Base-by-base conservation (phyloP, 441 rosid genomes). In the Croton laevigatus region DNA sequence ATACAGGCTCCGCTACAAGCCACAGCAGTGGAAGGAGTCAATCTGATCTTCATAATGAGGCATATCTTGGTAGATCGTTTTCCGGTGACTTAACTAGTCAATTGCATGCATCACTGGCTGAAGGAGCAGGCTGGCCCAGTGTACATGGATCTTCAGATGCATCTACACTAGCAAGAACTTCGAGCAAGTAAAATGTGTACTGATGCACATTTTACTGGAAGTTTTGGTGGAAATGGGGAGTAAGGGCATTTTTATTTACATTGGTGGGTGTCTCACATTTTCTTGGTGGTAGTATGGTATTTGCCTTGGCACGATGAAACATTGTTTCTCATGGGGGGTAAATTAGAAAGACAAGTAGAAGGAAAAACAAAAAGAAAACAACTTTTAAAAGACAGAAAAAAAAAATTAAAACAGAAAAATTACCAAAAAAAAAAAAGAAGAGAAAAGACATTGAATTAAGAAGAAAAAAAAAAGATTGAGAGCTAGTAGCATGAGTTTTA, bases 41-140 rank as follows among this genome's bases (percentile, higher is more conserved):
- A 71, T 44, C 40, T 51, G 80, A 77, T 71, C 58, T 37, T 17
- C 69, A 32, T 13, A 52, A 72, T 69, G 78, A 54, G 65, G 80
- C 69, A 55, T 61, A 70, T 68, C 49, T 68, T 49, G 72, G 75
- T 62, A 65, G 81, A 55, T 66, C 81, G 10, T 79, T 76, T 58
- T 83, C 78, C 10, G 78, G 77, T 23, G 83, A 77, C 49, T 65
- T 81, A 66, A 81, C 46, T 62, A 80, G 52, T 71, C 81, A 75
- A 76, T 73, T 75, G 45, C 77, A 40, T 52, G 61, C 61, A 62
- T 70, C 77, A 8, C 49, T 62, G 60, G 59, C 69, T 66, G 82
- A 51, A 22, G 83, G 78, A 57, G 34, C 49, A 0, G 75, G 68
- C 27, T 78, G 58, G 13, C 67, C 57, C 14, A 10, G 71, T 61